A percentile compares a stretch with the other conserved stretches of the same genome.
phyloP scores from a whole-genome alignment of 352 stramenopile genomes.

The Globisporangium echinulatum region DNA sequence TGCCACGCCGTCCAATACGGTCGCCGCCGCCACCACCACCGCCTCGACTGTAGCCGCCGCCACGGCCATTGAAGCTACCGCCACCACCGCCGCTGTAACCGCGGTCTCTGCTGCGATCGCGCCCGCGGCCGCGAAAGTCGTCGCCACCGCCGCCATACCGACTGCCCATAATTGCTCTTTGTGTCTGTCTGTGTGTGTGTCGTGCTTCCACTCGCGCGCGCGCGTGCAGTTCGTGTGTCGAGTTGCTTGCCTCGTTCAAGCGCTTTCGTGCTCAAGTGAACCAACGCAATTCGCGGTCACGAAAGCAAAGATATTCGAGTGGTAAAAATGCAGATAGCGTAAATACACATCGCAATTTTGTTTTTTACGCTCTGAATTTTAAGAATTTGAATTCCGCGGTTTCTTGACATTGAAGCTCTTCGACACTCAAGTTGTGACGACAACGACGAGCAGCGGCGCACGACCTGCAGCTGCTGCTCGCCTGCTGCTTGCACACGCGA shows the following conservation, averaged over 20 bases:
- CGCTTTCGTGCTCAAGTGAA: not conserved
- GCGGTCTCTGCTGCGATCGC: conserved; percentile 38
- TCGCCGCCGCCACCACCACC: conserved; percentile 50
- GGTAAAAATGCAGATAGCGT: not conserved
- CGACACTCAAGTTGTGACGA: not conserved
- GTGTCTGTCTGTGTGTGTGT: not conserved
- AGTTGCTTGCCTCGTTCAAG: not conserved
- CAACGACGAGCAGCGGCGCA: not conserved
- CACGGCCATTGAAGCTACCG: conserved; percentile 56
- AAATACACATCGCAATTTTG: not conserved
- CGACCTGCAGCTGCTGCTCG: too few species aligned
- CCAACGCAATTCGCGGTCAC: not conserved
- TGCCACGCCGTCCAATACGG: conserved; percentile 28
- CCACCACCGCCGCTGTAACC: conserved; percentile 46
- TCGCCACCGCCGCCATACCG: conserved; percentile 59
- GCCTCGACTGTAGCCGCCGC: conserved; percentile 34
- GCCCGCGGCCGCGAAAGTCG: conserved; percentile 63
- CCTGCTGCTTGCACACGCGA: conserved; percentile 1
- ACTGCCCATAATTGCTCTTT: conserved; percentile 35
- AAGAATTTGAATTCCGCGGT: not conserved
- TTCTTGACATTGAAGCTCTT: not conserved
- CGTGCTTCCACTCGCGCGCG: not conserved
- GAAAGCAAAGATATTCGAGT: conserved; percentile 1
- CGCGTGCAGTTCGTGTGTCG: not conserved
- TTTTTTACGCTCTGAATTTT: not conserved